Evolutionary conservation across 2,329 filamentous ascomycete genomes (phyloP), one percentile per base, ranked within the genome.

Genomic region (Cryoendolithus antarcticus): DNA sequence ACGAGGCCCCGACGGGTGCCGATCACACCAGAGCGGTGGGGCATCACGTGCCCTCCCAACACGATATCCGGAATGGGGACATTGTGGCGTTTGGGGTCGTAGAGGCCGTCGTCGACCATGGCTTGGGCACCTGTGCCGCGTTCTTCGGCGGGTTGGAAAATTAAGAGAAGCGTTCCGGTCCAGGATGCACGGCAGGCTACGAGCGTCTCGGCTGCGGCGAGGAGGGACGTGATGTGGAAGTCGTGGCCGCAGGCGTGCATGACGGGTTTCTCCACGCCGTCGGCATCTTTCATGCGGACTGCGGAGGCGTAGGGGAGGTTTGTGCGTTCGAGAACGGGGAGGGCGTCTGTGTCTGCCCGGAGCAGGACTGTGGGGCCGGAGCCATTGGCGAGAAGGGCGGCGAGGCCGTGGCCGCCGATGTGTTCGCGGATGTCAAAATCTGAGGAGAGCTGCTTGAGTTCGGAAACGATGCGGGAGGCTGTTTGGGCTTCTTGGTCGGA

Each of bases 171-270:
- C 0, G 75, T 82, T 0, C 80, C 80, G 7, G 54, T 62, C 79
- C 80, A 84, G 1, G 45, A 27, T 0, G 64, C 48, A n/a, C 56
- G 62, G 0, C 60, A 54, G 0, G 55, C 56, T 1, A 65, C 56
- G 0, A 84, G 60, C 0, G 68, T 60, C 12, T 69, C 62, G 0
- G 73, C 67, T 0, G 71, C 69, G 0, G 68, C 77, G 1, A 82
- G 62, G 3, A 81, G 60, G 27, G 62, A 61, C 0, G 73, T 66
- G 19, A 80, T 71, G 51, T 82, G 77, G 62, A 78, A 73, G 47
- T 80, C 76, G 49, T 82, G 77, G 0, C 77, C 78, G 53, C 77
- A 82, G 13, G 76, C 77, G 55, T 82, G 78, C 77, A 82, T 81
- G 0, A 77, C 71, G 0, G 72, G 70, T 38, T 69, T 68, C 39